Evolutionary conservation across 1,139 yeast genomes (phyloP).

Genomic region (Yamadazyma atmosphaerica): DNA sequence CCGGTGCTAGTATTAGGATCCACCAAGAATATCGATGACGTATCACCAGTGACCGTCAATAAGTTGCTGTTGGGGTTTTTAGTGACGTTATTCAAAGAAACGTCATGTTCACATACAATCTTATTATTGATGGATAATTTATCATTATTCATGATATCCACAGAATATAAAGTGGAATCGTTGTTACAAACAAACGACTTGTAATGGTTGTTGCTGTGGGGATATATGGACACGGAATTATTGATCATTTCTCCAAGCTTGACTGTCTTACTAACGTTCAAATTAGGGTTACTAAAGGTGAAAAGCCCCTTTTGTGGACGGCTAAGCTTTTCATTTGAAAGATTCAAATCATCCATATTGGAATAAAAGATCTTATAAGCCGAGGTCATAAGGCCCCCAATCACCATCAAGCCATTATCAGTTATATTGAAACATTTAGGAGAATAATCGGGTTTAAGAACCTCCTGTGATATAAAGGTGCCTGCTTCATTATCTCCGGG

Average conservation of each 20-base stretch:
- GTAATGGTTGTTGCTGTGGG: slow-evolving; percentile 33
- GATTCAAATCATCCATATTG: slow-evolving; percentile 26
- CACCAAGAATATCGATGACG: slow-evolving; percentile 36
- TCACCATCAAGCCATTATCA: slow-evolving; percentile 54
- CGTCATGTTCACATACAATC: slow-evolving; percentile 39
- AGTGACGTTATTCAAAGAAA: slow-evolving; percentile 42
- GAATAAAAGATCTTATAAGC: slow-evolving; percentile 27
- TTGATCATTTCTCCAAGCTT: slow-evolving; percentile 80
- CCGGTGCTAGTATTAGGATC: slow-evolving; percentile 27
- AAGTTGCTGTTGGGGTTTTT: slow-evolving; percentile 32
- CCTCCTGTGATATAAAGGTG: slow-evolving; percentile 21
- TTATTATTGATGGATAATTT: slow-evolving; percentile 32
- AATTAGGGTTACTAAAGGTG: slow-evolving; percentile 53
- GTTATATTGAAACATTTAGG: slow-evolving; percentile 72
- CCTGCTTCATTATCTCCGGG: no score
- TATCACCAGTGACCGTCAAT: slow-evolving; percentile 45
- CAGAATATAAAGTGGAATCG: slow-evolving; percentile 67
- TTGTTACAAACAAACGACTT: slow-evolving; percentile 77
- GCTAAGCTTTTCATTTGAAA: slow-evolving; percentile 17
- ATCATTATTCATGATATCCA: slow-evolving; percentile 59
- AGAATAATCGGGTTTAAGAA: slow-evolving; percentile 49
- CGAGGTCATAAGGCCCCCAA: slow-evolving; percentile 63
- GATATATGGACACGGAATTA: slow-evolving; percentile 69
- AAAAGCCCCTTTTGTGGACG: slow-evolving; percentile 54
- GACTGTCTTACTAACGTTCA: slow-evolving; percentile 48